Percentiles rank a stretch among this genome's conserved stretches.
Evolutionary conservation across 2,329 filamentous ascomycete species (phyloP).

Genomic region (Epichloe gansuensis): DNA sequence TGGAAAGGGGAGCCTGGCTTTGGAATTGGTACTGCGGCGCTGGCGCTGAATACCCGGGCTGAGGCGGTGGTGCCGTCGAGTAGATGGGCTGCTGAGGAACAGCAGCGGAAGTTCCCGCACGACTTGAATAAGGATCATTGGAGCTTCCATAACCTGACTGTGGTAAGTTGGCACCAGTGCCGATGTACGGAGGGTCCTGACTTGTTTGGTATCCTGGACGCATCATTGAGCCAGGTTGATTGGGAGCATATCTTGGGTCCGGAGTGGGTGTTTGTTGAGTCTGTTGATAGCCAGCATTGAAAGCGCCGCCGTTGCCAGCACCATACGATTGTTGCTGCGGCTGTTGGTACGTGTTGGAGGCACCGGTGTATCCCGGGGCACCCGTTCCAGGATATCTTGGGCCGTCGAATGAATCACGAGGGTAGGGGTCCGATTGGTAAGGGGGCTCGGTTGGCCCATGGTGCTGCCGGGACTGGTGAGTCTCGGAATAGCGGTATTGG

Average conservation of each 20-base stretch:
- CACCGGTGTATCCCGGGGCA: constrained; percentile 35
- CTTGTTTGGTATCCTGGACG: constrained; percentile 18
- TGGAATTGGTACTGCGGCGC: constrained; percentile 21
- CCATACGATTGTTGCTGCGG: constrained; percentile 15
- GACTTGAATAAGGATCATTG: constrained; percentile 21
- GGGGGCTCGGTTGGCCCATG: constrained; percentile 31
- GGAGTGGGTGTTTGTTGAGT: constrained; percentile 20
- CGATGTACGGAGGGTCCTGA: constrained; percentile 22
- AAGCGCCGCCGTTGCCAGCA: constrained; percentile 19
- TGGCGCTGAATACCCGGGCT: constrained; percentile 20
- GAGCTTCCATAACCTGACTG: constrained; percentile 12
- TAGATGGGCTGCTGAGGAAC: constrained; percentile 21
- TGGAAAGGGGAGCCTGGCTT: constrained; percentile 22
- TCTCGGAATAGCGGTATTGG: constrained; percentile 44
- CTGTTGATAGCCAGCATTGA: constrained; percentile 18
- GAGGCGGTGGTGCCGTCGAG: constrained; percentile 18
- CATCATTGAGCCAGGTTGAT: constrained; percentile 18
- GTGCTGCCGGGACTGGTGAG: constrained; percentile 34
- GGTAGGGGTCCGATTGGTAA: constrained; percentile 22
- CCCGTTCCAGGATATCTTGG: constrained; percentile 39
- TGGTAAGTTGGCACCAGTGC: constrained; percentile 23
- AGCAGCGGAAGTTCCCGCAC: constrained; percentile 17
- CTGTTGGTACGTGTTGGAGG: constrained; percentile 22
- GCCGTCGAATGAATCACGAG: constrained; percentile 29
- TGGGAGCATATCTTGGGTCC: constrained; percentile 21